Conservation (phyloP, 768 basidiomycete species). For the Psilocybe azurescens region DNA sequence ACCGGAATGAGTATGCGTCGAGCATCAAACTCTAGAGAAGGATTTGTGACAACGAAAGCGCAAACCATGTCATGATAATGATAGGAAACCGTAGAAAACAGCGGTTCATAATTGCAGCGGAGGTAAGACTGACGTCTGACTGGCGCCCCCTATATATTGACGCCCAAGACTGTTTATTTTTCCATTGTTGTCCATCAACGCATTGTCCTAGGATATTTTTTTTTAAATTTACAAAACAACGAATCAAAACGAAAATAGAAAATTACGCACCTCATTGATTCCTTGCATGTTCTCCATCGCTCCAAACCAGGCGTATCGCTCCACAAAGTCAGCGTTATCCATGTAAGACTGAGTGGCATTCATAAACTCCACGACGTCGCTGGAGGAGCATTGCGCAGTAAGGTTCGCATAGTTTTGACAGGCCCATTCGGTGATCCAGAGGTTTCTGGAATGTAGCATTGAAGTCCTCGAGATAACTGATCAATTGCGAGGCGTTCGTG, state of each 20-base stretch:
- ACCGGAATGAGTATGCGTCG: no score
- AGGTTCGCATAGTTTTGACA: conserved; percentile 55
- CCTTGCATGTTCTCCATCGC: conserved; percentile 54
- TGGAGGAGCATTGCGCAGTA: conserved; percentile 47
- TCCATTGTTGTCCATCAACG: neutral
- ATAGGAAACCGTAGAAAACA: neutral
- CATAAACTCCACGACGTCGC: conserved; percentile 52
- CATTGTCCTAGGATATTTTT: conserved; percentile 4
- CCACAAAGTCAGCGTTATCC: conserved; percentile 56
- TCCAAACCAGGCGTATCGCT: conserved; percentile 59
- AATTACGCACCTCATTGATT: conserved; percentile 49
- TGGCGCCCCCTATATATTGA: neutral
- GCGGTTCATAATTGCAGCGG: neutral
- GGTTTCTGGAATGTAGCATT: conserved; percentile 55
- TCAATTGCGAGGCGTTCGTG: conserved; percentile 52
- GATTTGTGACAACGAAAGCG: neutral
- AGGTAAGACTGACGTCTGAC: neutral
- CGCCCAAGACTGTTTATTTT: conserved; percentile 1
- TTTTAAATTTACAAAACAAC: neutral
- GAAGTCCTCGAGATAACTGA: conserved; percentile 52
- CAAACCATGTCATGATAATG: neutral
- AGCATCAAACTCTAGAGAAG: neutral
- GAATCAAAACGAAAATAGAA: neutral
- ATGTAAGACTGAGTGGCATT: conserved; percentile 58
- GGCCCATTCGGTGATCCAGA: conserved; percentile 68